Evolutionary conservation across 129 eudicot genomes (phyloP), one percentile per base, ranked within the genome.

Genomic region (Scalesia atractyloides): DNA sequence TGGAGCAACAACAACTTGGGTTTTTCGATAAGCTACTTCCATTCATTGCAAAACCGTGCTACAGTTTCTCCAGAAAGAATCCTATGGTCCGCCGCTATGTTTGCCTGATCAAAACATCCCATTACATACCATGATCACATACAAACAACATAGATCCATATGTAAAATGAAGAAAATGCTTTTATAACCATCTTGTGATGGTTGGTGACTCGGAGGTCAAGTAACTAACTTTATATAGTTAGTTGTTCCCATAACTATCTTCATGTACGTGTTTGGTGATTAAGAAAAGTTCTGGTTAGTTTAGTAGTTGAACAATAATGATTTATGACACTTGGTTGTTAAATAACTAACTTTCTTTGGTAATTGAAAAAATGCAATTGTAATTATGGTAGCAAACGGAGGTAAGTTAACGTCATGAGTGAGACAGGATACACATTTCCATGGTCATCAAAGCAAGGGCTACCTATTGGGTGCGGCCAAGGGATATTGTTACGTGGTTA

Each of bases 21-120:
- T 67, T 87, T 92, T 30, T 30, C 34, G 2, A 30, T 30, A 30
- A 30, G 34, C 34, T 30, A 30, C 2, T 30, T 92, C 96, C 95
- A 92, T 63, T 89, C 92, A 39, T 89, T 83, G 87, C 98, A 89
- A 79, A 92, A 89, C 37, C 62, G 37, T 15, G 95, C 96, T 36
- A 92, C 95, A 30, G 34, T 30, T 30, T 4, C 34, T 30, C 34
- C 34, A 30, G 4, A 4, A 49, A 89, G 79, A 57, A 92, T 88
- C 74, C 98, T 83, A 64, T 92, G 98, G 75, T 92, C 96, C 0
- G 96, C 91, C 9, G 88, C 96, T 59, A 89, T 82, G 70, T 89
- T 84, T 43, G 89, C 85, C 96, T 89, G 5, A 14, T 49, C 16
- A 14, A 49, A 49, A 49, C 18, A 14, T 10, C 54, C 13, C 5